These are phyloP conservation scores for Globisporangium iwayamae DNA, from an alignment of 352 stramenopile genomes.

Conservation along the genomic window DNA sequence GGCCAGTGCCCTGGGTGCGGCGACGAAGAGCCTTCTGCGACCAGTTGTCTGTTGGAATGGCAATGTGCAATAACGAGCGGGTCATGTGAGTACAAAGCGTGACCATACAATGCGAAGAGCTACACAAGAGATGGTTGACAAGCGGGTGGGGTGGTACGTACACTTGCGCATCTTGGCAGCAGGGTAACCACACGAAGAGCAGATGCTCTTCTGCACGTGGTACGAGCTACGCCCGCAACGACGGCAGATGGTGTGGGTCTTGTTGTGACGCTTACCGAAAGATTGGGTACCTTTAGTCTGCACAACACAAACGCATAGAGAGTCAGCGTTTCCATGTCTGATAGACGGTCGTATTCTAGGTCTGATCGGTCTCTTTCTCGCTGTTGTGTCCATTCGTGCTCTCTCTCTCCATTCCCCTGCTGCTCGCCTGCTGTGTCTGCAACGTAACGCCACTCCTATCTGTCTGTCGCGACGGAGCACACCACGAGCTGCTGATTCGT, in stretches of 20 bases:
- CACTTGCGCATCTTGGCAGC: conserved; percentile 97
- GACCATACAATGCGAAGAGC: background rate
- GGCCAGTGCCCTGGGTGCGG: conserved; percentile 94
- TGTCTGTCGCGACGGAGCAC: background rate
- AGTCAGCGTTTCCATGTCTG: background rate
- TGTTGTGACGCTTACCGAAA: conserved; percentile 99
- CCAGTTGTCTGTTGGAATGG: conserved; percentile 88
- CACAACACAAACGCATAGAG: conserved; percentile 18
- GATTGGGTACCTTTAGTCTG: conserved; percentile 99
- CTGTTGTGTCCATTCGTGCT: background rate
- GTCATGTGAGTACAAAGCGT: background rate
- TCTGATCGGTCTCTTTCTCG: background rate
- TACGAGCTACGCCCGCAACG: conserved; percentile 98
- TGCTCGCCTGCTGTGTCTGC: background rate
- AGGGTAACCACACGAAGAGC: conserved; percentile 98
- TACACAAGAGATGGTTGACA: conserved; percentile 2
- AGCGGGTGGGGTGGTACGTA: conserved; percentile 28
- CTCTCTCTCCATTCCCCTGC: background rate
- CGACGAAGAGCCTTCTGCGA: conserved; percentile 97
- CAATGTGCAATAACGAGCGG: conserved; percentile 8
- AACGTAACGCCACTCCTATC: background rate
- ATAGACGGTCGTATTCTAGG: background rate
- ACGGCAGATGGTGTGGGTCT: conserved; percentile 99
- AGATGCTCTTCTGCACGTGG: conserved; percentile 99
- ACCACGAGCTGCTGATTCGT: background rate